These are phyloP conservation scores for Cyclotella atomus DNA, from an alignment of 108 stramenopile genomes.

Conservation along the genomic window DNA sequence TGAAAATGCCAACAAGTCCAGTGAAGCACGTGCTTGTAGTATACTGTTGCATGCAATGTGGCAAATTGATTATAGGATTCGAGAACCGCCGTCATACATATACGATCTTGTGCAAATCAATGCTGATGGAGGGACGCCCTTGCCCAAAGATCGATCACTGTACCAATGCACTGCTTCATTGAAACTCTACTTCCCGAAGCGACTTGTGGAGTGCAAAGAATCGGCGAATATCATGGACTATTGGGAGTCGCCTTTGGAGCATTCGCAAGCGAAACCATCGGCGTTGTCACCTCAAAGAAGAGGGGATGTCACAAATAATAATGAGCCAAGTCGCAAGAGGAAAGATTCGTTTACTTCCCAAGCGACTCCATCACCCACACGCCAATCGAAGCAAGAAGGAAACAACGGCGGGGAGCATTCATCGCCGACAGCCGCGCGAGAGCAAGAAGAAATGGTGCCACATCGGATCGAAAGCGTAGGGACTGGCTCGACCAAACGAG, in stretches of 20 bases:
- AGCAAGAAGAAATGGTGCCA: conserved; percentile 29
- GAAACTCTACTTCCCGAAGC: conserved; percentile 40
- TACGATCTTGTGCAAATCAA: conserved; percentile 44
- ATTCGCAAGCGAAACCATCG: conserved; percentile 27
- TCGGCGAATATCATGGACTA: conserved; percentile 31
- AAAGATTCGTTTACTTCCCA: conserved; percentile 42
- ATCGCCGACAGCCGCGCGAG: neutral
- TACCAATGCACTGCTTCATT: conserved; percentile 59
- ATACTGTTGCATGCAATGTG: conserved; percentile 83
- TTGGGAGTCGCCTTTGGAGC: conserved; percentile 52
- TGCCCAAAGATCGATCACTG: conserved; percentile 46
- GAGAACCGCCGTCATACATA: conserved; percentile 69
- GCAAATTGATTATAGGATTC: conserved; percentile 78
- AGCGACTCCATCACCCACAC: conserved; percentile 35
- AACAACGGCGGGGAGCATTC: neutral
- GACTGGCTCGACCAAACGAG: conserved; percentile 76
- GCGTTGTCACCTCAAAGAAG: conserved; percentile 7
- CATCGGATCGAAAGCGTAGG: conserved; percentile 59
- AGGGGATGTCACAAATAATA: conserved; percentile 10
- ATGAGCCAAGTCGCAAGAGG: conserved; percentile 37
- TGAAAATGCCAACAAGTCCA: conserved; percentile 73
- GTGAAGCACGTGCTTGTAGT: conserved; percentile 81
- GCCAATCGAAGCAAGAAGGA: neutral
- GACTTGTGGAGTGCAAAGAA: conserved; percentile 27
- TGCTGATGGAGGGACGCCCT: neutral